Evolutionary conservation across 768 basidiomycete species (phyloP).

Genomic region (Boletus fagicola): DNA sequence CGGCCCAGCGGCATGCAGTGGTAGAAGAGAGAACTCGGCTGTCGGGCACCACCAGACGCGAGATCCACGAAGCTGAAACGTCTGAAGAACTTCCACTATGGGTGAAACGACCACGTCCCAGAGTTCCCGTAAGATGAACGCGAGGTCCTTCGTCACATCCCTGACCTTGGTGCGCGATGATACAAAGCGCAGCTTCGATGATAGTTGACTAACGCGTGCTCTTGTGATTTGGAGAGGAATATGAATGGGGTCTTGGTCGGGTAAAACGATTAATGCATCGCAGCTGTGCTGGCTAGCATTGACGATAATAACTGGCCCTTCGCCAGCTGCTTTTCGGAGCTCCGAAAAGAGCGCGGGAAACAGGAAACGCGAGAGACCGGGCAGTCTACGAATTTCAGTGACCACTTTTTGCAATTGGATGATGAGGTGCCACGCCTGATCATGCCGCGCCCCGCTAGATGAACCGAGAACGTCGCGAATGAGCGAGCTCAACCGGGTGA

Average conservation of each 20-base stretch:
- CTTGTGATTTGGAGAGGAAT: background rate
- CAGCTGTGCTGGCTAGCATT: background rate
- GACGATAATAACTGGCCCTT: background rate
- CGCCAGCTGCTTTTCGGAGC: background rate
- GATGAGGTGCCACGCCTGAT: background rate
- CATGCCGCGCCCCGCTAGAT: background rate
- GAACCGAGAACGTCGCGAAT: background rate
- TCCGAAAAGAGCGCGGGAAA: background rate
- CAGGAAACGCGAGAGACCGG: background rate
- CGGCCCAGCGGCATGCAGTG: background rate
- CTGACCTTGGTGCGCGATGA: background rate
- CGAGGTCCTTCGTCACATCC: background rate
- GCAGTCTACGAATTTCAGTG: background rate
- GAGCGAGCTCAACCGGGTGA: background rate
- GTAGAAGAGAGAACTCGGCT: background rate
- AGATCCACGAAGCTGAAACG: background rate
- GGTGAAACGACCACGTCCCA: background rate
- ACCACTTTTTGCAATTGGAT: background rate
- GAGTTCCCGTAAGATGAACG: background rate
- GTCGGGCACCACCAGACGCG: background rate
- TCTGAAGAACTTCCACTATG: background rate
- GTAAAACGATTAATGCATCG: background rate
- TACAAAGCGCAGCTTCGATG: background rate
- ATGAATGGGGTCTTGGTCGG: background rate
- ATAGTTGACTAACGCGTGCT: background rate